Evolutionary conservation across 225 moss, liverwort and hornwort genomes (phyloP), one percentile per base, ranked within the genome.

Genomic region (Neckera pumila): DNA sequence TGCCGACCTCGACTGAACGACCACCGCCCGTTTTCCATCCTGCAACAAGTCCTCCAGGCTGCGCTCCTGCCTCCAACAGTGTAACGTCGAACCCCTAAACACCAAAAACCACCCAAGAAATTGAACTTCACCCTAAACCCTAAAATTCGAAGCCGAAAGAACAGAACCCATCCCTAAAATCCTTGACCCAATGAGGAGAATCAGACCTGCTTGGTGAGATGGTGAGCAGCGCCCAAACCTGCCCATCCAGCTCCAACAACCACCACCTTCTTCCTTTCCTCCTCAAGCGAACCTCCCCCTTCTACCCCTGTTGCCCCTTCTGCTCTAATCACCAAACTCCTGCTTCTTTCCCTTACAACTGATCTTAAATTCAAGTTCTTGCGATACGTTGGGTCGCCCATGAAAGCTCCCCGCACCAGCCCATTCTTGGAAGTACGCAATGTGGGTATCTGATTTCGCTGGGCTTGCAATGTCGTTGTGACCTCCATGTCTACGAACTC

Each of bases 211-310:
- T 98, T 97, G 88, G 96, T 93, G 82, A 98, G 96, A 90, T 98
- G 98, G 85, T 98, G 96, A 8, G 97, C 95, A 42, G 96, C 95
- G 33, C 95, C 96, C 75, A 98, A 92, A 33, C 98, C 97, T 57
- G 98, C 97, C 98, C 98, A 97, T 57, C 98, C 97, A 58, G 96
- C 98, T 84, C 98, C 98, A 43, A 98, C 98, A 20, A 98, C 96
- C 69, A 98, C 98, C 76, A 98, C 98, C 87, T 94, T 96, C 92
- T 94, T 95, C 85, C 63, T 87, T 28, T 61, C 75, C 73, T 76
- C 69, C 74, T 51, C 86, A 57, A 21, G 19, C 59, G 70, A 59
- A 20, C 51, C 69, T 51, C 28, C 78, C 26, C 63, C 82, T 64
- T 25, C 64, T 16, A 5, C 49, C 36, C 11, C 89, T 53, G 67